phyloP scores from a whole-genome alignment of 2,329 filamentous ascomycete genomes.

The Orbilia brochopaga region DNA sequence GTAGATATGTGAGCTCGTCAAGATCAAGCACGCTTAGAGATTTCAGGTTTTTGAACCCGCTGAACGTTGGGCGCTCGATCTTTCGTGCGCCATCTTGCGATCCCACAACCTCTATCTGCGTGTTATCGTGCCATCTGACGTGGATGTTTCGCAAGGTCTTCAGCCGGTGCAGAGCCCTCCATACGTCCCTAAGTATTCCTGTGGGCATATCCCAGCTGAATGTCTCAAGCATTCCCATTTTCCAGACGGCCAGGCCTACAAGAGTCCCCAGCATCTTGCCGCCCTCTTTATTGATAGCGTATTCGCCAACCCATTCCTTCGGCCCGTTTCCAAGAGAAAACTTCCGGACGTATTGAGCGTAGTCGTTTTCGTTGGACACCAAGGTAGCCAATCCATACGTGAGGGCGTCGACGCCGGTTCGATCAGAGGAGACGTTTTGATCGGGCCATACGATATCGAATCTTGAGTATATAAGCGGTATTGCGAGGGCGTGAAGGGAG shows the following conservation, averaged over 20 bases:
- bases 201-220: conserved; percentile 92
- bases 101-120: conserved; percentile 59
- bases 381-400: conserved; percentile 82
- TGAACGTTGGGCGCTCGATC: conserved; percentile 81
- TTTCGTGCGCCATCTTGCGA: conserved; percentile 63
- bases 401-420: conserved; percentile 78
- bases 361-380: conserved; percentile 78
- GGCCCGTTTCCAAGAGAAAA: conserved; percentile 86
- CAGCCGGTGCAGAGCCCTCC: conserved; percentile 71
- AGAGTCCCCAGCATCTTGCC: conserved; percentile 89
- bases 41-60: conserved; percentile 74
- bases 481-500: conserved; percentile 74
- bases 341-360: conserved; percentile 78
- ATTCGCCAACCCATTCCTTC: conserved; percentile 77
- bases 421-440: conserved; percentile 68
- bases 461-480: conserved; percentile 80
- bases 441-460: conserved; percentile 92
- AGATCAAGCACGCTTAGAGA: conserved; percentile 80
- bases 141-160: conserved; percentile 74
- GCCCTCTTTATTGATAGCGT: conserved; percentile 79
- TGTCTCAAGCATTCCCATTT: conserved; percentile 80
- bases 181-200: conserved; percentile 79
- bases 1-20: conserved; percentile 79
- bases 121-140: conserved; percentile 83
- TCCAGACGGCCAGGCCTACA: conserved; percentile 77